Evolutionary conservation across 768 basidiomycete genomes (phyloP).

Genomic region (Leccinum broughii): DNA sequence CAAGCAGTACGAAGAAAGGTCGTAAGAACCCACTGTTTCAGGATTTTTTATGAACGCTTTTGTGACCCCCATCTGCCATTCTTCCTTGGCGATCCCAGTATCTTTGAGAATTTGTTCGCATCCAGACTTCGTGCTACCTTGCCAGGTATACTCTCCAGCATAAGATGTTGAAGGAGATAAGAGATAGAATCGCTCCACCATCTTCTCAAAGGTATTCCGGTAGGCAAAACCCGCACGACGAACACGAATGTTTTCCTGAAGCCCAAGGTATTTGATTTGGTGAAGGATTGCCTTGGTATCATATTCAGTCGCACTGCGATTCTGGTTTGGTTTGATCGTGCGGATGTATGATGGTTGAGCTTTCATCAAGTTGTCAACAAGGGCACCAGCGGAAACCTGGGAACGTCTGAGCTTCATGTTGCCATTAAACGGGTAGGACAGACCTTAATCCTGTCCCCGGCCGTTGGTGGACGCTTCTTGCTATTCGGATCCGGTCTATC

Average conservation of each 20-base stretch:
- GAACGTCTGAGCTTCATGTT: not conserved
- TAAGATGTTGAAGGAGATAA: constrained; percentile 95
- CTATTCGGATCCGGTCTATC: constrained; percentile 94
- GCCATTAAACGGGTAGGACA: not conserved
- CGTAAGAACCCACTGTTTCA: constrained; percentile 69
- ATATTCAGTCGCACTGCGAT: constrained; percentile 89
- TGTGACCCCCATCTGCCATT: constrained; percentile 99
- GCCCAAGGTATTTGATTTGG: constrained; percentile 98
- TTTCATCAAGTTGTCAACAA: constrained; percentile 97
- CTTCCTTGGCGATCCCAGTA: constrained; percentile 93
- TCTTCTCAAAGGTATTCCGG: constrained; percentile 97
- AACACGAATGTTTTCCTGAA: constrained; percentile 98
- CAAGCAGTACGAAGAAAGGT: not conserved
- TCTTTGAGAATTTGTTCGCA: constrained; percentile 93
- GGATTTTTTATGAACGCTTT: constrained; percentile 99
- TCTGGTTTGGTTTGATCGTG: constrained; percentile 99
- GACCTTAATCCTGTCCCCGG: constrained; percentile 97
- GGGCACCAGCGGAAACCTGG: constrained; percentile 88
- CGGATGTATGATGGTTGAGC: constrained; percentile 98
- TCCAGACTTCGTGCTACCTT: constrained; percentile 84
- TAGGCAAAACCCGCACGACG: constrained; percentile 98
- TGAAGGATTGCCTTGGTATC: constrained; percentile 94
- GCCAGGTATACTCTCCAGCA: constrained; percentile 98
- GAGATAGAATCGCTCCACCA: constrained; percentile 98
- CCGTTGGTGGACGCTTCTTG: constrained; percentile 97